These are phyloP conservation scores for Cryphonectria naterciae DNA, from an alignment of 2,329 filamentous ascomycete genomes.

Conservation along the genomic window DNA sequence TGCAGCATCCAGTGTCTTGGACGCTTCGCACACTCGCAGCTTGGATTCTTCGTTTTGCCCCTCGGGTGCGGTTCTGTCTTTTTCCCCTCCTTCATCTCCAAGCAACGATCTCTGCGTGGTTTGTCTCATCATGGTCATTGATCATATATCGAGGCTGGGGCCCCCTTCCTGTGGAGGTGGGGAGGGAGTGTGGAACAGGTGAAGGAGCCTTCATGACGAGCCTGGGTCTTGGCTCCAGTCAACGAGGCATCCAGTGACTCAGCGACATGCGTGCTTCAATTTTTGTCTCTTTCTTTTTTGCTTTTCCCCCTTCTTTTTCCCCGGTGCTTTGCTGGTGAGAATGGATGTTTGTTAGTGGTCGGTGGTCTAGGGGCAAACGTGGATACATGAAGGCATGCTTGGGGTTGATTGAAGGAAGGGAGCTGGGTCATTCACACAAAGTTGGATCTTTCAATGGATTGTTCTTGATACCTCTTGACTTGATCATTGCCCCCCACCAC, in stretches of 20 bases:
- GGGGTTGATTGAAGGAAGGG: not conserved
- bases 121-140: not conserved
- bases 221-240: not conserved
- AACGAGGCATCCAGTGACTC: not conserved
- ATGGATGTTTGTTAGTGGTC: not conserved
- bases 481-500: not conserved
- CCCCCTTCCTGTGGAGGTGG: not conserved
- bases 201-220: not conserved
- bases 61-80: not conserved
- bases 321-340: not conserved
- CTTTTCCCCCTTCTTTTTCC: too few species aligned
- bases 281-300: not conserved
- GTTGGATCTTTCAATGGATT: constrained; percentile 11
- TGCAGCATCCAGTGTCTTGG: not conserved
- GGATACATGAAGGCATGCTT: not conserved
- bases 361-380: not conserved
- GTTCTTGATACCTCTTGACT: constrained; percentile 5
- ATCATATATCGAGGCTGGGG: not conserved
- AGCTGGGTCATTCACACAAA: constrained; percentile 3
- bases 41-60: not conserved
- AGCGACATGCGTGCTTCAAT: constrained; percentile 12
- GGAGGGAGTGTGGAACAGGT: not conserved
- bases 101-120: not conserved
- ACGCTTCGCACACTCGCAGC: not conserved
- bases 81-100: not conserved